phyloP scores from a whole-genome alignment of 441 rosid genomes.

The Arabidopsis lyrata region DNA sequence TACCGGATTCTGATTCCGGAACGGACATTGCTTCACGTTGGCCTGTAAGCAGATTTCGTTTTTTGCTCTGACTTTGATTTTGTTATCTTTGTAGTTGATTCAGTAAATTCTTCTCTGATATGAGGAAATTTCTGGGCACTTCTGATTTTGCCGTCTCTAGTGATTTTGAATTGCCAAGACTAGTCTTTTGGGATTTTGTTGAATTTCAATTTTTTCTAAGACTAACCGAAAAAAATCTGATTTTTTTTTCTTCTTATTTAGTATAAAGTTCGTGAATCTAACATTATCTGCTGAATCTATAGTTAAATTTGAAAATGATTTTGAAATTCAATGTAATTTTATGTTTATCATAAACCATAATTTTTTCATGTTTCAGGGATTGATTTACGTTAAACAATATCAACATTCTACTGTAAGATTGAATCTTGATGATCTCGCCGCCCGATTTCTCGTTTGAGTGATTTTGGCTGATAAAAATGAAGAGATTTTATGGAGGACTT shows the following conservation, averaged over 20 bases:
- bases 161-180: neutral
- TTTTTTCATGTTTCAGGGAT: slow-evolving; percentile 12
- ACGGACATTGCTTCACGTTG: slow-evolving; percentile 22
- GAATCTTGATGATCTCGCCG: slow-evolving; percentile 27
- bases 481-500: slow-evolving; percentile 82
- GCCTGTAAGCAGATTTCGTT: slow-evolving; percentile 13
- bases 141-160: neutral
- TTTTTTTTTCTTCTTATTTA: neutral
- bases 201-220: neutral
- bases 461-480: slow-evolving; percentile 63
- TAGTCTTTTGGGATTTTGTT: neutral
- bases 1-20: slow-evolving; percentile 31
- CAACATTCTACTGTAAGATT: slow-evolving; percentile 12
- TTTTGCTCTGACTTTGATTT: slow-evolving; percentile 6
- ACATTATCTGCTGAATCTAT: neutral
- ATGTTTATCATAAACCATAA: neutral
- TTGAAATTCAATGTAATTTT: neutral
- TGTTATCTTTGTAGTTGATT: slow-evolving; percentile 7
- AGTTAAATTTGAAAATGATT: neutral
- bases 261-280: neutral
- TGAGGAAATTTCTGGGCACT: slow-evolving; percentile 3
- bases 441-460: neutral
- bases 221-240: slow-evolving; percentile 1
- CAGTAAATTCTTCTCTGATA: slow-evolving; percentile 11
- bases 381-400: neutral